Evolutionary conservation across 352 stramenopile genomes (phyloP).

Genomic region (Phytophthora colocasiae): DNA sequence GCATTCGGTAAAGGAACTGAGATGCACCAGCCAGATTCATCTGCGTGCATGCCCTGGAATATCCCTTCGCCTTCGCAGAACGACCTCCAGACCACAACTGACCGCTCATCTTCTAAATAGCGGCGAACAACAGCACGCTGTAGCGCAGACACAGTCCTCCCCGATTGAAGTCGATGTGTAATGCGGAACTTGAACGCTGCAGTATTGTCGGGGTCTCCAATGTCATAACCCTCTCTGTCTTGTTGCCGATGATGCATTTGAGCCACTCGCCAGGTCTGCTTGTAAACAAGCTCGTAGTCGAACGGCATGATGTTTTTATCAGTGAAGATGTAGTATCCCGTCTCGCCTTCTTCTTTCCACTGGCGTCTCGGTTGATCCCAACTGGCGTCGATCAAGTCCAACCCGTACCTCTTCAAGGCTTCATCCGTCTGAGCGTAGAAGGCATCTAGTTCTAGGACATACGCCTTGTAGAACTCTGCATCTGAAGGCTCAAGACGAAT

Average conservation of each 20-base stretch:
- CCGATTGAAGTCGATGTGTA: constrained; percentile 12
- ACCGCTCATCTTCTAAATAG: constrained; percentile 9
- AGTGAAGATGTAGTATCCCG: constrained; percentile 15
- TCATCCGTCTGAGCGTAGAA: constrained; percentile 21
- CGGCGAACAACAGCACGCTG: constrained; percentile 12
- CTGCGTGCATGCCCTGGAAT: constrained; percentile 28
- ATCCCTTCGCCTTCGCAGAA: constrained; percentile 26
- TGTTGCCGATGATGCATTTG: constrained; percentile 25
- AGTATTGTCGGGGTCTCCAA: constrained; percentile 12
- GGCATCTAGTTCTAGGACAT: constrained; percentile 1
- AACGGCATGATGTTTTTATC: constrained; percentile 19
- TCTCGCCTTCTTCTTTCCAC: constrained; percentile 20
- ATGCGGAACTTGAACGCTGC: constrained; percentile 27
- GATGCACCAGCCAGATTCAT: constrained; percentile 24
- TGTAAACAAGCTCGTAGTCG: constrained; percentile 6
- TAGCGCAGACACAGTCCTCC: constrained; percentile 18
- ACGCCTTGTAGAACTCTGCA: constrained; percentile 20
- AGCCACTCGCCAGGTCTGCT: constrained; percentile 13
- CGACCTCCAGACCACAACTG: constrained; percentile 17
- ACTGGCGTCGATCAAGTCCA: constrained; percentile 12
- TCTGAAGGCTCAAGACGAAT: constrained; percentile 27
- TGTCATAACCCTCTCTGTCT: constrained; percentile 18
- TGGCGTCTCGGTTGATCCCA: constrained; percentile 9
- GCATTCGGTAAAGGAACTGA: constrained; percentile 6
- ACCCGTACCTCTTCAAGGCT: constrained; percentile 9